Evolutionary conservation across 2,329 filamentous ascomycete genomes (phyloP).

Genomic region (Aureobasidium sp.): DNA sequence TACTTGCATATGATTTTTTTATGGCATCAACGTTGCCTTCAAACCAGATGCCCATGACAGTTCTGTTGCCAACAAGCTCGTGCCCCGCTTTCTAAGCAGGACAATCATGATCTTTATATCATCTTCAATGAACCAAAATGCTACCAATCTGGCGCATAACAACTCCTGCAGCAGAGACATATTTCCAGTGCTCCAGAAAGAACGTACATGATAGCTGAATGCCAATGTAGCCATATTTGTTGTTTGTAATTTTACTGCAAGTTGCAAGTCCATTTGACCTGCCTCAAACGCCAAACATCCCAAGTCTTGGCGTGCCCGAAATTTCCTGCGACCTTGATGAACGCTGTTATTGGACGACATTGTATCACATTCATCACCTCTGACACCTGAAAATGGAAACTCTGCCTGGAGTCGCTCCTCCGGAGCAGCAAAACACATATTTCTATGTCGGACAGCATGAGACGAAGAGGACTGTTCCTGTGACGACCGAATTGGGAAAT

Average conservation of each 20-base stretch:
- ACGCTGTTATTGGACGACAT: not conserved
- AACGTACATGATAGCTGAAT: not conserved
- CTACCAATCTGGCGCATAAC: no score
- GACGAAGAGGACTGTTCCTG: slow-evolving; percentile 49
- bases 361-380: no score
- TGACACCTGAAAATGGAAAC: slow-evolving; percentile 5
- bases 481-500: slow-evolving; percentile 56
- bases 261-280: no score
- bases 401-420: slow-evolving; percentile 8
- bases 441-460: slow-evolving; percentile 73
- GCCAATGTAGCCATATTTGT: not conserved
- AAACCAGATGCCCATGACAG: not conserved
- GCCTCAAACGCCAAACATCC: not conserved
- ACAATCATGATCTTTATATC: not conserved
- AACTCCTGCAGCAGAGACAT: no score
- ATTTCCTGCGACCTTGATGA: slow-evolving; percentile 8
- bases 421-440: slow-evolving; percentile 32
- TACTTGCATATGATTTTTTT: no score
- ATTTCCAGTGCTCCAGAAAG: no score
- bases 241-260: not conserved
- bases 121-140: no score
- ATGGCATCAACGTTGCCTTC: not conserved
- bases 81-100: not conserved
- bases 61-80: not conserved
- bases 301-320: not conserved